Conservation (phyloP, 805 yeast genomes). For the Kuraishia hungarica region DNA sequence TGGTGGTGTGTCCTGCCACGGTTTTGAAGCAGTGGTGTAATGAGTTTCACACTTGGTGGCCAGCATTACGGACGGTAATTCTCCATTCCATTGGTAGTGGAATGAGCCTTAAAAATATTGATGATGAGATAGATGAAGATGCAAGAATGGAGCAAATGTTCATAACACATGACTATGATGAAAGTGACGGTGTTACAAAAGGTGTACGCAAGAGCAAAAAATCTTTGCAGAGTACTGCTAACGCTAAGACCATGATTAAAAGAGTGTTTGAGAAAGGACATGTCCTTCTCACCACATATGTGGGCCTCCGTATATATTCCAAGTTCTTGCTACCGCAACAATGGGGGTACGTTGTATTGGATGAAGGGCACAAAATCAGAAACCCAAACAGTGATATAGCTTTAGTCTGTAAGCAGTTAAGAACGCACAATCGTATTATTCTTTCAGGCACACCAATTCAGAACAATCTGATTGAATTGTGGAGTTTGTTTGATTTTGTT, state of each 20-base stretch:
- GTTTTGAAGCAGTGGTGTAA: conserved; percentile 96
- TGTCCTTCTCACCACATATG: conserved; percentile 85
- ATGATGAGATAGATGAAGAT: conserved; percentile 40
- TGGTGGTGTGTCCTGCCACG: conserved; percentile 94
- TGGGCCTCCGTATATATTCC: conserved; percentile 30
- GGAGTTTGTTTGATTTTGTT: conserved; percentile 93
- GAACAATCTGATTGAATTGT: conserved; percentile 81
- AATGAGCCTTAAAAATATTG: conserved; percentile 37
- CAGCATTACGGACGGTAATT: conserved; percentile 78
- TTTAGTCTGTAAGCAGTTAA: conserved; percentile 72
- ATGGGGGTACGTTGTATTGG: conserved; percentile 90
- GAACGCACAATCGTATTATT: conserved; percentile 79
- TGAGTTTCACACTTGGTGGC: conserved; percentile 98
- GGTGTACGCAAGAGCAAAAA: conserved; percentile 16
- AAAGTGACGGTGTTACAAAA: conserved; percentile 25
- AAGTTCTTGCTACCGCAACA: conserved; percentile 52
- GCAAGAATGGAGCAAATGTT: conserved; percentile 38
- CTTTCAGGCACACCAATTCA: conserved; percentile 96
- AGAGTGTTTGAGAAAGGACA: conserved; percentile 64
- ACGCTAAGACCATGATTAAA: conserved; percentile 36
- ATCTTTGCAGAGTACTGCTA: conserved; percentile 19
- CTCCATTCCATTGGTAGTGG: conserved; percentile 92
- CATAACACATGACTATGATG: conserved; percentile 30
- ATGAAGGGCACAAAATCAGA: conserved; percentile 95
- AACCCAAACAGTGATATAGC: conserved; percentile 91